Percentiles rank a stretch among this genome's conserved stretches.
Conservation (phyloP, 169 alveolate genomes). For the Plasmodium gonderi region DNA sequence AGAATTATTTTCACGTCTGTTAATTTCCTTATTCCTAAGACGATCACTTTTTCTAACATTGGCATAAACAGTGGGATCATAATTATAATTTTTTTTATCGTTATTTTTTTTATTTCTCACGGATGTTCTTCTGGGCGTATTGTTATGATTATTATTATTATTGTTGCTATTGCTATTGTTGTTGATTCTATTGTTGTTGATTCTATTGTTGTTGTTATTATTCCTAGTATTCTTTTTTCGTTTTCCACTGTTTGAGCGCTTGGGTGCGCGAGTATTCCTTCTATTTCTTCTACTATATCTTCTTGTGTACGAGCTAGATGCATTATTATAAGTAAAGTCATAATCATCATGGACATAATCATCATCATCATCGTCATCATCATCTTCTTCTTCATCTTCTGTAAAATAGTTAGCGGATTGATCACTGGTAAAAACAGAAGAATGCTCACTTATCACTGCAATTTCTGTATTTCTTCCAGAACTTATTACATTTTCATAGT, state of each 20-base stretch:
- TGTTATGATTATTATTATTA: not conserved
- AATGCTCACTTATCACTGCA: constrained; percentile 51
- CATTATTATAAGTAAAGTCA: constrained; percentile 8
- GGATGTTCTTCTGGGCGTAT: not conserved
- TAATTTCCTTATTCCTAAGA: constrained; percentile 27
- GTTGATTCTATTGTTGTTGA: not conserved
- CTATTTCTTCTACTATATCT: constrained; percentile 24
- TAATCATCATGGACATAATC: constrained; percentile 25
- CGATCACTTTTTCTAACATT: constrained; percentile 63
- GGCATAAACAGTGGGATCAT: not conserved
- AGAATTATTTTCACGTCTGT: not conserved
- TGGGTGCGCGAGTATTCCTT: not conserved
- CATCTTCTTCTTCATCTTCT: constrained; percentile 64
- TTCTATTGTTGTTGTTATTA: too few species aligned
- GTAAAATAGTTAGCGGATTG: constrained; percentile 51
- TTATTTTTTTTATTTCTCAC: constrained; percentile 30
- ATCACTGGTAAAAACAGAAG: constrained; percentile 58
- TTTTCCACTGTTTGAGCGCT: too few species aligned
- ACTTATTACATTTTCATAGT: constrained; percentile 17
- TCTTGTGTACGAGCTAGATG: not conserved
- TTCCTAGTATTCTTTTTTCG: too few species aligned
- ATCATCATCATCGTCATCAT: constrained; percentile 46
- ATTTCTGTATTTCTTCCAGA: constrained; percentile 41
- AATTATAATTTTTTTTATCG: constrained; percentile 4
- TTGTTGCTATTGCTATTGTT: not conserved